Conservation (phyloP, 164 flowering plant genomes). For the Chimonanthus salicifolius region DNA sequence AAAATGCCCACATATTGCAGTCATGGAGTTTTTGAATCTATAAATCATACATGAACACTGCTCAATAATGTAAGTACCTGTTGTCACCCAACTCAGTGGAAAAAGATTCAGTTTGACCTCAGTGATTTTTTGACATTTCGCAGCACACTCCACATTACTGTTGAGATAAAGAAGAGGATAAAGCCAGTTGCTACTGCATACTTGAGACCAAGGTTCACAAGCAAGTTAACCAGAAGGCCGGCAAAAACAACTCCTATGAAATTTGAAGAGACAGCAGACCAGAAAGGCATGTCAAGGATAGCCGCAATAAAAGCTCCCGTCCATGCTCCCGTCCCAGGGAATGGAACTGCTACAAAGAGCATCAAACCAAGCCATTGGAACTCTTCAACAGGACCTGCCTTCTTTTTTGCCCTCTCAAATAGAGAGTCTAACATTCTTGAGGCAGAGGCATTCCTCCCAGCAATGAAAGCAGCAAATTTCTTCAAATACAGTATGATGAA, state of each 20-base stretch:
- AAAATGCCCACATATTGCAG: not conserved
- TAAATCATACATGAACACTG: not conserved
- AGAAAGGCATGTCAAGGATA: slow-evolving; percentile 86
- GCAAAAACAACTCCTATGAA: slow-evolving; percentile 75
- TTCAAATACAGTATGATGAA: slow-evolving; percentile 77
- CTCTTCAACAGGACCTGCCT: slow-evolving; percentile 89
- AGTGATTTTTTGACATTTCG: slow-evolving; percentile 49
- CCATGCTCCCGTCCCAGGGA: slow-evolving; percentile 99
- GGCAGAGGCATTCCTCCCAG: slow-evolving; percentile 50
- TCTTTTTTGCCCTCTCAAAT: slow-evolving; percentile 63
- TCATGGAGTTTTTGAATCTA: not conserved
- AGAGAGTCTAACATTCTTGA: slow-evolving; percentile 56
- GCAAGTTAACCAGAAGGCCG: slow-evolving; percentile 80
- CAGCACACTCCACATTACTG: slow-evolving; percentile 85
- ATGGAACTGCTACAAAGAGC: slow-evolving; percentile 97
- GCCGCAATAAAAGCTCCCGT: slow-evolving; percentile 92
- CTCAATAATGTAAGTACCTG: not conserved
- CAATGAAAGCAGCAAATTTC: slow-evolving; percentile 62
- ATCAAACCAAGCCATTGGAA: slow-evolving; percentile 97
- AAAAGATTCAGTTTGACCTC: slow-evolving; percentile 24
- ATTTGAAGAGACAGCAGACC: slow-evolving; percentile 75
- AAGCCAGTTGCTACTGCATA: slow-evolving; percentile 69
- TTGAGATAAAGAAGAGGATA: slow-evolving; percentile 65
- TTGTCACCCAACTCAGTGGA: not conserved
- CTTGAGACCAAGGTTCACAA: slow-evolving; percentile 94